Evolutionary conservation across 2,329 filamentous ascomycete genomes (phyloP), one percentile per base, ranked within the genome.

Genomic region (Fusarium tanahbumbuense): DNA sequence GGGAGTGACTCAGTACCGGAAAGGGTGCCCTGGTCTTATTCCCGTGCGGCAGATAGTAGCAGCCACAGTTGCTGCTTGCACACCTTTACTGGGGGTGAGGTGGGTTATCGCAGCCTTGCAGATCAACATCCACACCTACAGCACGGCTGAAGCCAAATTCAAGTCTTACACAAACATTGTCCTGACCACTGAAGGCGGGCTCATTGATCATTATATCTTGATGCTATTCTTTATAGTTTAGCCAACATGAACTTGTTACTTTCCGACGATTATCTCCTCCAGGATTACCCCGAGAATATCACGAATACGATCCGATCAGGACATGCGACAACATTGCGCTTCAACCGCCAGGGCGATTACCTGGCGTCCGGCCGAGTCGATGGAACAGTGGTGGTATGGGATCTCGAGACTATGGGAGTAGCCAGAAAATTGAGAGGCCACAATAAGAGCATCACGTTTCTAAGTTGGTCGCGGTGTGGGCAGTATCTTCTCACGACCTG

Each of bases 341-440:
- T 99, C 86, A 98, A 95, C 77, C 93, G 94, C 77, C 93, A 91
- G 77, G 96, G 96, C 80, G 95, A 99, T 81, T 94, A 96, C 75
- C 90, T 99, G 69, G 96, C 96, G 46, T 97, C 94, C 30, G 96
- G 96, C 70, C 91, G 96, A 77, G 93, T 94, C 67, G 96, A 99
- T 82, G 96, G 96, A 72, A 96, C 93, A 8, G 92, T 99, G 42
- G 93, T 97, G 58, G 92, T 99, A 48, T 99, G 97, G 87, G 96
- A 99, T 78, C 89, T 98, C 52, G 97, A 99, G 81, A 99, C 97
- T 12, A 97, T 97, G 86, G 95, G 96, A 40, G 93, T 98, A 7
- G 96, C 96, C 62, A 91, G 94, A 77, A 99, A 98, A 82, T 85
- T 99, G 69, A 90, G 93, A 71, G 96, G 95, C 15, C 96, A 99